Evolutionary conservation across 1,139 yeast species (phyloP).

Genomic region (Nadsonia commutata): DNA sequence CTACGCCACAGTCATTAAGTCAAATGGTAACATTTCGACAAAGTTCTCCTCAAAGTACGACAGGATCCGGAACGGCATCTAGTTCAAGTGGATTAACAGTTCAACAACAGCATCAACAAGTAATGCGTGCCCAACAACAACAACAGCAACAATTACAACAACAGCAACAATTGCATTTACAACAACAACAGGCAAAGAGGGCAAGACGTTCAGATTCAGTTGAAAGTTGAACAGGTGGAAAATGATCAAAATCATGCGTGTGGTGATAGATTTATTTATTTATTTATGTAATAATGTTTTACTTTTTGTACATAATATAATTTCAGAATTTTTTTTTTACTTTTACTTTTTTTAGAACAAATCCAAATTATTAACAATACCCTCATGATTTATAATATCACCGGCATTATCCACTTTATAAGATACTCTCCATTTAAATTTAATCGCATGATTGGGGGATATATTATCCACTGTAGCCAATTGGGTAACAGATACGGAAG

Average conservation of each 20-base stretch:
- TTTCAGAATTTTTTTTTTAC: no score
- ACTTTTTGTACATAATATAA: no score
- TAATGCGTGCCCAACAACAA: constrained; percentile 3
- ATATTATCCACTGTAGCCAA: background rate
- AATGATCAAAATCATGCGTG: no score
- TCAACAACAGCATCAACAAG: background rate
- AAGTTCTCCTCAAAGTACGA: no score
- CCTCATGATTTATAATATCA: no score
- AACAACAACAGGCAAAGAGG: constrained; percentile 4
- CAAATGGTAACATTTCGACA: background rate
- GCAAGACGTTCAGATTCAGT: constrained; percentile 7
- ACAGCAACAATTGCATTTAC: constrained; percentile 4
- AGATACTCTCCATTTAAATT: background rate
- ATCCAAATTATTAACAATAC: no score
- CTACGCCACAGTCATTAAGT: background rate
- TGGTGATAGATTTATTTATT: no score
- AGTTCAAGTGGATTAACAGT: background rate
- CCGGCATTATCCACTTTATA: background rate
- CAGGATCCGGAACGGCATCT: no score
- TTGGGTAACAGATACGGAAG: background rate
- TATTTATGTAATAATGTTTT: no score
- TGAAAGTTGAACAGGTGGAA: no score
- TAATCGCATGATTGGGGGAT: background rate
- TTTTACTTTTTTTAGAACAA: no score
- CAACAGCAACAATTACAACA: constrained; percentile 4